These are phyloP conservation scores for Globisporangium spinosum DNA, from an alignment of 352 stramenopile species.

Conservation along the genomic window DNA sequence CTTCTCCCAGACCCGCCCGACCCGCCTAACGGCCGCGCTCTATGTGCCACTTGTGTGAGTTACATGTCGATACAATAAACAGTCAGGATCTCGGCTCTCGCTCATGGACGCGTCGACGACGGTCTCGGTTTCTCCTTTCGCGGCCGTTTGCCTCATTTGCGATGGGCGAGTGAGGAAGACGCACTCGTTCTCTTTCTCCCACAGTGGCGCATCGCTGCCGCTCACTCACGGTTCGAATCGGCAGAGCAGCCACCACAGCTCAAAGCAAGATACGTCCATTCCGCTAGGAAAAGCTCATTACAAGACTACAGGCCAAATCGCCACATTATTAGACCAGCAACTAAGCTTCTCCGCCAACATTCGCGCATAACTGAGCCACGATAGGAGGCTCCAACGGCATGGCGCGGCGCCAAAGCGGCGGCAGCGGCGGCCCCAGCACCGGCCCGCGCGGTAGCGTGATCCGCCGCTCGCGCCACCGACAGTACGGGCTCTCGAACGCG, in stretches of 20 bases:
- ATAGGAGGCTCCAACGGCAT: constrained; percentile 9
- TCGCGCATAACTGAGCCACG: background rate
- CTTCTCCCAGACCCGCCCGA: no score
- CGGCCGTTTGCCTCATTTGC: background rate
- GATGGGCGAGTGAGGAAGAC: constrained; percentile 3
- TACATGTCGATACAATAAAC: constrained; percentile 7
- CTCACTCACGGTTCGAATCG: background rate
- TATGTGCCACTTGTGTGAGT: constrained; percentile 8
- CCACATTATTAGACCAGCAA: no score
- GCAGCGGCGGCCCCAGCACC: background rate
- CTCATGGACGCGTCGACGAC: background rate
- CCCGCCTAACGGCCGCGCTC: background rate
- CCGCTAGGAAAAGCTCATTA: background rate
- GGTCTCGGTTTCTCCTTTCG: background rate
- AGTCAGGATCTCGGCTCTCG: background rate
- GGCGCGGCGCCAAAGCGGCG: background rate
- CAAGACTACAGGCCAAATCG: no score
- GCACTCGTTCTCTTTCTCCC: background rate
- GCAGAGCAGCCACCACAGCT: background rate
- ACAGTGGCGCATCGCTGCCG: constrained; percentile 1
- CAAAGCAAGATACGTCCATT: constrained; percentile 1
- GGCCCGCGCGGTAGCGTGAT: constrained; percentile 1
- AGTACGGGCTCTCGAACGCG: constrained; percentile 79
- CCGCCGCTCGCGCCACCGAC: constrained; percentile 46
- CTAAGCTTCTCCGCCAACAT: background rate